Evolutionary conservation across 331 rosid genomes (phyloP), one percentile per base, ranked within the genome.

Genomic region (Malus hybrid): DNA sequence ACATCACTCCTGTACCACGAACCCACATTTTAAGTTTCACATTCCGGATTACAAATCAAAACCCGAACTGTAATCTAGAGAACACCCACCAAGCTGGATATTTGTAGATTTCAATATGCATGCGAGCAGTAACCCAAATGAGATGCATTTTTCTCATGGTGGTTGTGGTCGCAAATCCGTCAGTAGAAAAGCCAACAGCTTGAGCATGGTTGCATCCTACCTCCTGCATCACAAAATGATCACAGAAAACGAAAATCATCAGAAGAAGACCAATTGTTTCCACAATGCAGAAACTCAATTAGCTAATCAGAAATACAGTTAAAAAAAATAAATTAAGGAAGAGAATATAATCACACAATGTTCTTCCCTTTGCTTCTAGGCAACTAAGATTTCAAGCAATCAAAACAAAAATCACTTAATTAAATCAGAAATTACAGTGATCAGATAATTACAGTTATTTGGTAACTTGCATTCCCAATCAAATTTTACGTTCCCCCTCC

Each of bases 201-300:
- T 94, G 99, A 75, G 97, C 99, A 86, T 94, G 99, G 82, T 94
- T 92, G 77, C 99, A 88, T 63, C 97, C 99, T 78, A 92, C 97
- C 81, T 94, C 99, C 99, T 94, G 81, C 86, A 78, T 50, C 66
- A 79, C 73, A 79, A 80, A 80, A 77, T 50, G 57, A 70, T 57
- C 57, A 71, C 57, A 10, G 44, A 7, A 16, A 69, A 69, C 3
- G 8, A 44, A 39, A 70, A 58, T 10, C 15, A 52, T 63, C 26
- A 9, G 39, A 22, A 22, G n/a, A 77, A 7, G 30, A 20, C 53
- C 44, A 77, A 8, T 24, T 29, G 58, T 24, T 42, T 42, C 14
- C 48, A 3, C 14, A 42, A 69, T 5, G 19, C 15, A 3, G 50
- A 8, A 7, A 28, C 0, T 42, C 34, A 44, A 20, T 16, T 29